These are phyloP conservation scores for Pleurotus eryngii DNA, from an alignment of 768 basidiomycete species.

Conservation along the genomic window DNA sequence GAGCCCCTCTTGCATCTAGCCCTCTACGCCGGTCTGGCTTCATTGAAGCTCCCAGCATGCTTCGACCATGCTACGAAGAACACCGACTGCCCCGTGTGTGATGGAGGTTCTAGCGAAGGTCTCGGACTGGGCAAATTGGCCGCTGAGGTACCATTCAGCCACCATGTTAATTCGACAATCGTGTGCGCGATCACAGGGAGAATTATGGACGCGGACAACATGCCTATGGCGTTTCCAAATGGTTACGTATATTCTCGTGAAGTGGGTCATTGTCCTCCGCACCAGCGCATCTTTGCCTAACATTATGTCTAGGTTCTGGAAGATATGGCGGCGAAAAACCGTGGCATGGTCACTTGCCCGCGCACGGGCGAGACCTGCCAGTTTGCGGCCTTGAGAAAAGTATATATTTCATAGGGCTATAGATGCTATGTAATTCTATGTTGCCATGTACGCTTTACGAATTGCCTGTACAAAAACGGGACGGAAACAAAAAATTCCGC, in stretches of 20 bases:
- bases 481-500: conserved; percentile 24
- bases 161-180: conserved; percentile 94
- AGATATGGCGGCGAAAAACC: conserved; percentile 81
- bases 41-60: conserved; percentile 87
- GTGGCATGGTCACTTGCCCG: conserved; percentile 82
- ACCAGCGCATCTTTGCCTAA: no score
- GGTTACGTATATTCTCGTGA: conserved; percentile 93
- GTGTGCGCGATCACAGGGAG: conserved; percentile 89
- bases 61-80: conserved; percentile 62
- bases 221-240: conserved; percentile 88
- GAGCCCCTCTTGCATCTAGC: conserved; percentile 86
- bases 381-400: conserved; percentile 73
- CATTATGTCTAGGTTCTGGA: conserved; percentile 61
- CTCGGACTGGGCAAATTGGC: conserved; percentile 72
- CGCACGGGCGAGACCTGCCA: conserved; percentile 62
- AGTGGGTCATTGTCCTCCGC: conserved; percentile 41
- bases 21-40: conserved; percentile 87
- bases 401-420: conserved; percentile 74
- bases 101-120: conserved; percentile 36
- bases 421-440: not conserved
- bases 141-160: conserved; percentile 83
- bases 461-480: not conserved
- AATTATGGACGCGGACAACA: conserved; percentile 94
- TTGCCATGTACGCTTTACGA: not conserved
- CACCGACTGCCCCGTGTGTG: conserved; percentile 90